Evolutionary conservation across 2,329 filamentous ascomycete species (phyloP), one percentile per base, ranked within the genome.

Genomic region (Ophiostoma quercus): DNA sequence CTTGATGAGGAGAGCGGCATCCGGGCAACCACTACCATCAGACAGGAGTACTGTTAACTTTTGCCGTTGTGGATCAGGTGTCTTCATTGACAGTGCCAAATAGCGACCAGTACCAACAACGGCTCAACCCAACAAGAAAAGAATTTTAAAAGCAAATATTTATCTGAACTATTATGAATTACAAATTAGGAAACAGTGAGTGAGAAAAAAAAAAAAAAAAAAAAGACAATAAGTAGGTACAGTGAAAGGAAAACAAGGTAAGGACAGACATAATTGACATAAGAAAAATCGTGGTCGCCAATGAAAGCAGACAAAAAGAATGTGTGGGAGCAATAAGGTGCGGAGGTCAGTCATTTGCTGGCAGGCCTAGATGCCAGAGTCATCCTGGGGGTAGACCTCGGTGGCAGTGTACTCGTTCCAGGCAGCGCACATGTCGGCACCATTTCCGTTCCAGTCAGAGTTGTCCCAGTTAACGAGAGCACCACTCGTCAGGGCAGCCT

Each of bases 291-390:
- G 22, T 57, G 16, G 51, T 57, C 51, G 51, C n/a, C 51, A 57
- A 25, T 12, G 6, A 25, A 57, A 12, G 22, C n/a, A 57, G n/a
- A 22, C n/a, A 29, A 57, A 54, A 54, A 25, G n/a, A 57, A 25
- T 12, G 51, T 25, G 43, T n/a, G 12, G 3, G 43, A 19, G 19
- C 41, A 47, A 19, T 16, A 7, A 47, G 16, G 19, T n/a, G 19
- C 5, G 19, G 16, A 8, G 16, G 3, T n/a, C 19, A 29, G 9
- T 57, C 51, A 8, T 25, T 25, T 11, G 2, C 2, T 22, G 51
- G n/a, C 22, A 57, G 22, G 9, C 25, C 89, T 62, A 62, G 57
- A 62, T 62, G 25, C 57, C 57, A 62, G 57, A 62, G 57, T 62
- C 57, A 32, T 62, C 57, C 57, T 62, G 57, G 25, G 57, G 57